Conservation (phyloP, 495 filamentous ascomycete genomes). For the Wilcoxina mikolae region DNA sequence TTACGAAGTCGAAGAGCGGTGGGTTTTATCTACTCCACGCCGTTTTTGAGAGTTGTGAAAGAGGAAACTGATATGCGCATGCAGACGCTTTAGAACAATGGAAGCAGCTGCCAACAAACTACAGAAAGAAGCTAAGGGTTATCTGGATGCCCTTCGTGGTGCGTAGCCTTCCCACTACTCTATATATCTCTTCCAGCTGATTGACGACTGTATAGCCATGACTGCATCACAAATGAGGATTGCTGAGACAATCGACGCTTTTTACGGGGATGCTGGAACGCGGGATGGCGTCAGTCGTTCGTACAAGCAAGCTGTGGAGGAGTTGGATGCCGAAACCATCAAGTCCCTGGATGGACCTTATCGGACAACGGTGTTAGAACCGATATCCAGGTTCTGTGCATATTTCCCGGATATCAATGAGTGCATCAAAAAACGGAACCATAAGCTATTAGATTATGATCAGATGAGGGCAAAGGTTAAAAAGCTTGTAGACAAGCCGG, state of each 20-base stretch:
- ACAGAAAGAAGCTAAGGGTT: conserved; percentile 95
- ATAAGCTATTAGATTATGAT: conserved; percentile 97
- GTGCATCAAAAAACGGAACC: conserved; percentile 96
- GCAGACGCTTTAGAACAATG: conserved; percentile 85
- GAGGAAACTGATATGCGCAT: background rate
- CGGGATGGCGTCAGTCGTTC: conserved; percentile 85
- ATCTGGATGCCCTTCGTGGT: conserved; percentile 88
- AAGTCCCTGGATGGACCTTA: conserved; percentile 98
- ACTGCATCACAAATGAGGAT: conserved; percentile 99
- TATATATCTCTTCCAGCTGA: background rate
- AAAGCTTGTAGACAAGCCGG: conserved; percentile 91
- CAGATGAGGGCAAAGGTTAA: conserved; percentile 89
- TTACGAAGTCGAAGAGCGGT: conserved; percentile 96
- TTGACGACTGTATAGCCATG: conserved; percentile 50
- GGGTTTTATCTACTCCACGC: too few relatives aligned
- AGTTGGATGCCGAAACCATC: conserved; percentile 93
- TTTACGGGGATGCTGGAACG: conserved; percentile 92
- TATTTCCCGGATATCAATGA: conserved; percentile 99
- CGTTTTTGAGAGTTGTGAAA: background rate
- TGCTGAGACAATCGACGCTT: conserved; percentile 96
- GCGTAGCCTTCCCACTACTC: conserved; percentile 3
- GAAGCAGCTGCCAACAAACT: conserved; percentile 79
- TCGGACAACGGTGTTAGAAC: conserved; percentile 82
- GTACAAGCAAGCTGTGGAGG: conserved; percentile 96
- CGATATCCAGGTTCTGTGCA: conserved; percentile 86